Conservation (phyloP, 106 monocot genomes). For the Triglochin maritima region DNA sequence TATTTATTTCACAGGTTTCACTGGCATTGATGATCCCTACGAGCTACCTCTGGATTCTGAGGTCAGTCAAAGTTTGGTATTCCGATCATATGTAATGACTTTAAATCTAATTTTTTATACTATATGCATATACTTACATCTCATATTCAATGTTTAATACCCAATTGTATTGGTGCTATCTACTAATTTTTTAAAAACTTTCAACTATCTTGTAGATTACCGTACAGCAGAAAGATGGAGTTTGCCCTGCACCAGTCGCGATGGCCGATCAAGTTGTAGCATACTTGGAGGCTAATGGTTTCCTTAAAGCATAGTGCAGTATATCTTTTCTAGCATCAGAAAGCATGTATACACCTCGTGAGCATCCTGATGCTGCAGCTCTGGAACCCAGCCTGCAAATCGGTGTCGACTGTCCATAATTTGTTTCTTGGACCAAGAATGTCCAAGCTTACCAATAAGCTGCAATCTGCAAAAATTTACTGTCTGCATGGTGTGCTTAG, state of each 20-base stretch:
- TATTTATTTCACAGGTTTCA: constrained; percentile 49
- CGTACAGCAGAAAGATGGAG: constrained; percentile 35
- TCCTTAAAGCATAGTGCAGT: constrained; percentile 27
- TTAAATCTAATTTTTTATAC: background rate
- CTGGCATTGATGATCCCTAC: constrained; percentile 94
- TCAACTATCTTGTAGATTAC: constrained; percentile 32
- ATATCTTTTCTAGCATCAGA: background rate
- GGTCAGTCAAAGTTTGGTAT: constrained; percentile 19
- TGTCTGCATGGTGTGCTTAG: too few relatives aligned
- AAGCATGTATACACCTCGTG: constrained; percentile 31
- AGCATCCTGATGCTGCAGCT: constrained; percentile 3
- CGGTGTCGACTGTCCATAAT: too few relatives aligned
- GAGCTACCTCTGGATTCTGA: constrained; percentile 72
- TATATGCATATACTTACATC: too few relatives aligned
- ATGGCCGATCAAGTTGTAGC: constrained; percentile 68
- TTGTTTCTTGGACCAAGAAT: too few relatives aligned
- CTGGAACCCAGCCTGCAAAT: too few relatives aligned
- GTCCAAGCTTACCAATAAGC: too few relatives aligned
- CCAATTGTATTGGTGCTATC: background rate
- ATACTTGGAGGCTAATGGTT: constrained; percentile 51
- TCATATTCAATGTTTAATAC: too few relatives aligned
- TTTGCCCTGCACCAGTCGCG: constrained; percentile 38
- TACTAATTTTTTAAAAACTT: background rate
- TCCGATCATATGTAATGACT: background rate
- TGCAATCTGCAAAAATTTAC: too few relatives aligned